Percentiles rank a stretch among this genome's conserved stretches.
Conservation (phyloP, 768 basidiomycete genomes). For the Amanita subjunquillea region DNA sequence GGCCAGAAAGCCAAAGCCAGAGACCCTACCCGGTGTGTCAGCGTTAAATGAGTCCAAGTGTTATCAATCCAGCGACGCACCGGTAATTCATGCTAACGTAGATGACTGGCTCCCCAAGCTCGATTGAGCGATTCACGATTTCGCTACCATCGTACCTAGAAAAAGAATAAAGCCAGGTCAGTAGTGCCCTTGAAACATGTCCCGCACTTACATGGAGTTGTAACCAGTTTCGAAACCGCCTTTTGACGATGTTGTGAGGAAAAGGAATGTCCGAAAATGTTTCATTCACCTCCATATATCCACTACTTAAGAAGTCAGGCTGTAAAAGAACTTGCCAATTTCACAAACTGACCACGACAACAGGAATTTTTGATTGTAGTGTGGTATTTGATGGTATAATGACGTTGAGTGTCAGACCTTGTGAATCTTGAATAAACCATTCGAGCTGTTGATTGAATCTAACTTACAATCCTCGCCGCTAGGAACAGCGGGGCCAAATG, state of each 20-base stretch:
- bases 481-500: slow-evolving; percentile 17
- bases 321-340: not conserved
- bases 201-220: slow-evolving; percentile 22
- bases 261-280: not conserved
- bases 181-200: slow-evolving; percentile 15
- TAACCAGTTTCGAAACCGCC: slow-evolving; percentile 21
- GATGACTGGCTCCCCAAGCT: slow-evolving; percentile 27
- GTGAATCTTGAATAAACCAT: not conserved
- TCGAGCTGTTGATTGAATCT: not conserved
- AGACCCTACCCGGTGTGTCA: slow-evolving; percentile 27
- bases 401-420: slow-evolving; percentile 31
- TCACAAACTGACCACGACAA: slow-evolving; percentile 22
- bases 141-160: slow-evolving; percentile 25
- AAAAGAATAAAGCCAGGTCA: not conserved
- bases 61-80: not conserved
- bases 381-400: slow-evolving; percentile 22
- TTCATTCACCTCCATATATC: slow-evolving; percentile 21
- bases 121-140: slow-evolving; percentile 29
- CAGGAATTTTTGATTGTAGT: slow-evolving; percentile 26
- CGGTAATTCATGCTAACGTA: slow-evolving; percentile 40
- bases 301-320: slow-evolving; percentile 14
- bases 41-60: slow-evolving; percentile 21
- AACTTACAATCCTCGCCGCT: slow-evolving; percentile 34
- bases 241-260: not conserved
- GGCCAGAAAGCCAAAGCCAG: slow-evolving; percentile 41